Evolutionary conservation across 306 rosid species (phyloP).

Genomic region (Sicyos edulis): DNA sequence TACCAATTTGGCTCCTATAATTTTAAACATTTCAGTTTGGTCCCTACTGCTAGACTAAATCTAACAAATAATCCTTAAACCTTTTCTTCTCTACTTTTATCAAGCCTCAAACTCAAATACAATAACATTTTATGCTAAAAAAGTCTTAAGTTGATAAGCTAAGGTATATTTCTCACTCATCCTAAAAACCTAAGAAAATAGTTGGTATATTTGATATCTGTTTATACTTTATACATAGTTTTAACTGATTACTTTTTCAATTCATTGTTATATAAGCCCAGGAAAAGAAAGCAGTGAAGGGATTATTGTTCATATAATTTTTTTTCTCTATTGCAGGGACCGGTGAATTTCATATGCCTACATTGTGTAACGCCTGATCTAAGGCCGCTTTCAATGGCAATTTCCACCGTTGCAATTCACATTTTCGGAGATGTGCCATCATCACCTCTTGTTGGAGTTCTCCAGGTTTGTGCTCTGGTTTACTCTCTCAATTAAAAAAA

Average conservation of each 20-base stretch:
- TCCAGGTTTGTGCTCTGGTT: slow-evolving; percentile 50
- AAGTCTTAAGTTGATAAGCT: neutral
- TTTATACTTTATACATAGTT: no score
- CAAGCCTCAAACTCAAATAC: neutral
- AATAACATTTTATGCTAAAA: neutral
- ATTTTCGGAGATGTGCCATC: slow-evolving; percentile 93
- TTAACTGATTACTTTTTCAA: neutral
- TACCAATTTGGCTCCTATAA: neutral
- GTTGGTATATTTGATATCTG: no score
- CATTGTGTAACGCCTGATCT: slow-evolving; percentile 73
- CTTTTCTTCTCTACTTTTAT: neutral
- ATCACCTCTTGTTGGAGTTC: slow-evolving; percentile 84
- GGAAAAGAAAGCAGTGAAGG: neutral
- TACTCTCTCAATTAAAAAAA: neutral
- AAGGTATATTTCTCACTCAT: neutral
- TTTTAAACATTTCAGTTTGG: no score
- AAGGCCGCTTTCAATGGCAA: slow-evolving; percentile 86
- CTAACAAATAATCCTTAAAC: neutral
- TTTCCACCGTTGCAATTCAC: slow-evolving; percentile 85
- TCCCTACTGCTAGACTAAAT: neutral
- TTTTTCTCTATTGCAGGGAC: slow-evolving; percentile 51
- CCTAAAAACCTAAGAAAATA: neutral
- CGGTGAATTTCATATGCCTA: slow-evolving; percentile 78
- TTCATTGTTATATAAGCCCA: neutral
- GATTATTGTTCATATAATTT: neutral